These are phyloP conservation scores for Salix koriyanagi DNA, from an alignment of 345 rosid genomes.

Conservation along the genomic window DNA sequence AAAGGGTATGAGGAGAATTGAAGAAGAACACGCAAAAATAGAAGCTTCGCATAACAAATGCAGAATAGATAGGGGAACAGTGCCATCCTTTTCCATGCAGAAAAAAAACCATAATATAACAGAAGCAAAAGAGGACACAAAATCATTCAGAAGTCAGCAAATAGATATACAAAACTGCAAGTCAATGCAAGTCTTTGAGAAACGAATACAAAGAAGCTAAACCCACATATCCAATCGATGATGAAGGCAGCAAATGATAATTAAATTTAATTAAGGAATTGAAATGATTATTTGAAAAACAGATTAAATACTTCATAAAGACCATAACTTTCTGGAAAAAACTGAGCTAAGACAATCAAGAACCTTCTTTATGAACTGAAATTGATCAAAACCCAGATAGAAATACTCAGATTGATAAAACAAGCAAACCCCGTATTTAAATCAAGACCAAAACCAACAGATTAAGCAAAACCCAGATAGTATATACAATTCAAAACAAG, in stretches of 20 bases:
- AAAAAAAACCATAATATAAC: neutral
- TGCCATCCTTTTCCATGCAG: neutral
- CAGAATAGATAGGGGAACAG: neutral
- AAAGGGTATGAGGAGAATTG: neutral
- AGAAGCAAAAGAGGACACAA: neutral
- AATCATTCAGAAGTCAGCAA: neutral
- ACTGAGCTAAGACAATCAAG: neutral
- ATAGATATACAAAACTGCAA: neutral
- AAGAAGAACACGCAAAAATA: neutral
- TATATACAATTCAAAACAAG: neutral
- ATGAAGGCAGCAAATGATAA: neutral
- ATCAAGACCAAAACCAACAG: neutral
- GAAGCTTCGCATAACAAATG: slow-evolving; percentile 1
- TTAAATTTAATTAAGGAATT: neutral
- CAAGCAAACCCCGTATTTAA: neutral
- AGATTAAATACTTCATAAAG: neutral
- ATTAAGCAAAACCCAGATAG: slow-evolving; percentile 25
- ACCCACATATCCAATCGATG: neutral
- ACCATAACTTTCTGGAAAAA: neutral
- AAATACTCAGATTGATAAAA: neutral
- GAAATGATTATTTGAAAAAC: slow-evolving; percentile 4
- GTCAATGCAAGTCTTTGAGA: neutral
- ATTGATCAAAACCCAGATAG: slow-evolving; percentile 12
- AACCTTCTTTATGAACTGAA: neutral
- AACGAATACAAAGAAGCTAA: neutral